These are phyloP conservation scores for Cutaneotrichosporon sp. DNA, from an alignment of 1,284 basidiomycete genomes.

Conservation along the genomic window DNA sequence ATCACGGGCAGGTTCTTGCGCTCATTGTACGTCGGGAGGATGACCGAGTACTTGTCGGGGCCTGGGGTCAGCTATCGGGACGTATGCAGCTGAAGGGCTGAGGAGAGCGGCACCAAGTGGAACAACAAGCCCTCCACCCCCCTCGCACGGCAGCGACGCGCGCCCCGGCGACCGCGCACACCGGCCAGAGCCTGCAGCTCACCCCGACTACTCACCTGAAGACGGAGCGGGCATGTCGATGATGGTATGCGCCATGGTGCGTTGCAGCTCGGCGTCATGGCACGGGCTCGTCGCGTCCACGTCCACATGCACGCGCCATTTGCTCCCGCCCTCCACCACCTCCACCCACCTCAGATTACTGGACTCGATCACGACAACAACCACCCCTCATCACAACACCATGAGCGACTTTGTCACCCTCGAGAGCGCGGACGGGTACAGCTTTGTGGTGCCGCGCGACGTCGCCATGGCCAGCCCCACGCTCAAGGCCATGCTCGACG, in stretches of 20 bases:
- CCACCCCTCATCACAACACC: neutral
- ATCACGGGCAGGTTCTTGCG: slow-evolving; percentile 87
- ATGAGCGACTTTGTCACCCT: slow-evolving; percentile 45
- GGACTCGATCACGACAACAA: no score
- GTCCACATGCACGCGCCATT: neutral
- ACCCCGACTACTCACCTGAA: slow-evolving; percentile 6
- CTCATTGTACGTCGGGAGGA: slow-evolving; percentile 90
- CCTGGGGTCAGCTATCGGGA: slow-evolving; percentile 31
- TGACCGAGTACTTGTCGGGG: slow-evolving; percentile 73
- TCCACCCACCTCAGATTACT: no score
- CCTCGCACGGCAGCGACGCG: no score
- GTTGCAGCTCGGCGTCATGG: neutral
- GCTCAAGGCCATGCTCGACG: slow-evolving; percentile 50
- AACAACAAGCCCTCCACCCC: no score
- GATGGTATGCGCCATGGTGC: slow-evolving; percentile 8
- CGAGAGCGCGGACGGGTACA: slow-evolving; percentile 50
- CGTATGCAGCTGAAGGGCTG: no score
- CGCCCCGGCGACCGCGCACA: no score
- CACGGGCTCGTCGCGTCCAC: neutral
- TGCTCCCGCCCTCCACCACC: neutral
- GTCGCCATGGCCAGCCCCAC: slow-evolving; percentile 51
- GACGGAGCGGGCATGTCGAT: slow-evolving; percentile 13
- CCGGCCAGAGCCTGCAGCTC: no score
- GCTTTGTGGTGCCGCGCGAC: slow-evolving; percentile 49
- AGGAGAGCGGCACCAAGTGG: no score